Percentiles rank a stretch among this genome's conserved stretches.
These are phyloP conservation scores for Scheffersomyces lignosus DNA, from an alignment of 805 yeast genomes.

Conservation along the genomic window DNA sequence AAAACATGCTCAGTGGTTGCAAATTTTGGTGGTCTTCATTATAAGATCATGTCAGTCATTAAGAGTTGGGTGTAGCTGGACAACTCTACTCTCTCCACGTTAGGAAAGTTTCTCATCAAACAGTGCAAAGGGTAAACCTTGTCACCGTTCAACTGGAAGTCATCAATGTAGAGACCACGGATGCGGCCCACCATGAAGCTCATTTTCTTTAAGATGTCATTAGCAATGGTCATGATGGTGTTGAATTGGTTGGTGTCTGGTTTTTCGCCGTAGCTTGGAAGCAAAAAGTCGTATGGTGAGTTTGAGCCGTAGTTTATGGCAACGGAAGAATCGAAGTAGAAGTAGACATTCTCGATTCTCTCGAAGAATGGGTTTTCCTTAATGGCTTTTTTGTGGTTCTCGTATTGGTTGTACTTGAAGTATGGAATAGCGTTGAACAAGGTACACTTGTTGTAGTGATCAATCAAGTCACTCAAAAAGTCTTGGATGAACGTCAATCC, in stretches of 20 bases:
- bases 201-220: slow-evolving; percentile 35
- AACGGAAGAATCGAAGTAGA: slow-evolving; percentile 34
- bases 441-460: slow-evolving; percentile 18
- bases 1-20: too few species aligned
- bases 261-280: slow-evolving; percentile 2
- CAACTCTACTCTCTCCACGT: slow-evolving; percentile 30
- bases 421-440: slow-evolving; percentile 5
- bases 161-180: slow-evolving; percentile 34
- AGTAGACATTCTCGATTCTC: slow-evolving; percentile 26
- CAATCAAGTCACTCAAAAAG: slow-evolving; percentile 29
- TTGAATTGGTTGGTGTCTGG: slow-evolving; percentile 17
- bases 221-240: slow-evolving; percentile 28
- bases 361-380: slow-evolving; percentile 9
- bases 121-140: slow-evolving; percentile 28
- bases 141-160: slow-evolving; percentile 28
- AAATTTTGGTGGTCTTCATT: slow-evolving; percentile 1
- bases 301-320: slow-evolving; percentile 2
- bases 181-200: slow-evolving; percentile 33
- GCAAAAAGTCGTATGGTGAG: slow-evolving; percentile 3
- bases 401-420: slow-evolving; percentile 3
- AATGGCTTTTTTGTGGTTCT: background rate
- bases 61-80: slow-evolving; percentile 17
- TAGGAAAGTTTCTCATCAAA: slow-evolving; percentile 31
- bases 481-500: slow-evolving; percentile 33
- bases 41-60: slow-evolving; percentile 20